Conservation (phyloP, 2,329 filamentous ascomycete species). For the Apiospora marii region DNA sequence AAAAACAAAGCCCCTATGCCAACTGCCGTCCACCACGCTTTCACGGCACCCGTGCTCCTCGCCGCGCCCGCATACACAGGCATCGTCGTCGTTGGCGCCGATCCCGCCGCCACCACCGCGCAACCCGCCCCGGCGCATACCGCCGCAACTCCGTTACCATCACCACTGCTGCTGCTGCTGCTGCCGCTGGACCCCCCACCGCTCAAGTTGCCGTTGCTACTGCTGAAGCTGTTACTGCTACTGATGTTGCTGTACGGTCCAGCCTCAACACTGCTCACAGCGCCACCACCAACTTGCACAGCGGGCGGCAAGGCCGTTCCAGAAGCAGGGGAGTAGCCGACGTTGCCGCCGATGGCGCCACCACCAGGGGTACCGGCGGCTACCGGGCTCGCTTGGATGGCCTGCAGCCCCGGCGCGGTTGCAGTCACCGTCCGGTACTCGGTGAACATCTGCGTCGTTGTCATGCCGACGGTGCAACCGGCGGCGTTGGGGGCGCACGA, state of each 20-base stretch:
- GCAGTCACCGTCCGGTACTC: neutral
- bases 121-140: neutral
- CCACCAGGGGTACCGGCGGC: no score
- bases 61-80: constrained; percentile 15
- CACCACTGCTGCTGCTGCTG: neutral
- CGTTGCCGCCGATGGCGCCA: neutral
- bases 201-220: neutral
- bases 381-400: neutral
- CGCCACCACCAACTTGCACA: neutral
- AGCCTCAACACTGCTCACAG: neutral
- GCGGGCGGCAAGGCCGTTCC: neutral
- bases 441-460: constrained; percentile 7
- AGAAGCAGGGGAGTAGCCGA: neutral
- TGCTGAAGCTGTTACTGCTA: neutral
- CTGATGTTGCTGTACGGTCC: neutral
- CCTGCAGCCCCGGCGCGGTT: neutral
- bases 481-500: constrained; percentile 30
- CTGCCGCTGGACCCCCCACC: neutral
- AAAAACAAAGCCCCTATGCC: neutral
- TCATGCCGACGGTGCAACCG: constrained; percentile 18
- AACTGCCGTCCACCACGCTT: neutral
- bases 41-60: neutral
- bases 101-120: neutral
- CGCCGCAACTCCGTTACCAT: neutral
- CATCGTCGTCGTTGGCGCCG: constrained; percentile 14